phyloP scores from a whole-genome alignment of 495 filamentous ascomycete genomes.

The Pseudoneurospora amorphoporcata region DNA sequence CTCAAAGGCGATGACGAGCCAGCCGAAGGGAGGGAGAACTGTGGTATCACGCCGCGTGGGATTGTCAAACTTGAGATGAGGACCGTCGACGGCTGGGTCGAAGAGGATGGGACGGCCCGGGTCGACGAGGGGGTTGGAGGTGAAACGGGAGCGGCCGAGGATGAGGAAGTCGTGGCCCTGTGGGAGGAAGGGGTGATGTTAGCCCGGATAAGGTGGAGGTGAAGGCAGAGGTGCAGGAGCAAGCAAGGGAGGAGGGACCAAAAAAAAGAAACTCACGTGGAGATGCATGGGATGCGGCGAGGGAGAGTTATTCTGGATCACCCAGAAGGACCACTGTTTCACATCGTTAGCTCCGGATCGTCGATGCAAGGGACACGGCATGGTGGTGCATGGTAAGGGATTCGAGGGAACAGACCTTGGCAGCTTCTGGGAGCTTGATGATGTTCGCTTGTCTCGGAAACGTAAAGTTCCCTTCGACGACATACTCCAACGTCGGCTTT shows the following conservation, averaged over 20 bases:
- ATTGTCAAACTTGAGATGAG: conserved; percentile 20
- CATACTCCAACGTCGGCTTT: conserved; percentile 26
- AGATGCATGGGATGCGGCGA: conserved; percentile 41
- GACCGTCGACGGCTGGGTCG: conserved; percentile 9
- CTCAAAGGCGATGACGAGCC: conserved; percentile 30
- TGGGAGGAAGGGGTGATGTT: neutral
- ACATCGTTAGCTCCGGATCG: conserved; percentile 7
- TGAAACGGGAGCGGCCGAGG: conserved; percentile 28
- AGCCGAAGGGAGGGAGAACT: conserved; percentile 24
- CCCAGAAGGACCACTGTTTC: conserved; percentile 31
- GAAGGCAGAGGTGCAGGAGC: neutral
- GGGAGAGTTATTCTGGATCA: conserved; percentile 22
- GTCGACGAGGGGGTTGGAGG: neutral
- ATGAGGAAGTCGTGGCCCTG: conserved; percentile 46
- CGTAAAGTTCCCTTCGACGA: conserved; percentile 23
- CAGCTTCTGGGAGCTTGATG: conserved; percentile 23
- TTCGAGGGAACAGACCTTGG: conserved; percentile 33
- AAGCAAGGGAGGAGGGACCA: neutral
- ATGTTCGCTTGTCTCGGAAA: conserved; percentile 26
- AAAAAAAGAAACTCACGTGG: conserved; percentile 20
- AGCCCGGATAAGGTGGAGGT: neutral
- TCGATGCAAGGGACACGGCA: neutral
- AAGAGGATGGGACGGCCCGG: neutral
- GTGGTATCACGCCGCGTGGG: conserved; percentile 29
- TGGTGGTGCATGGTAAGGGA: conserved; percentile 7